phyloP scores from a whole-genome alignment of 768 basidiomycete genomes.

The Nidula microcarpa region DNA sequence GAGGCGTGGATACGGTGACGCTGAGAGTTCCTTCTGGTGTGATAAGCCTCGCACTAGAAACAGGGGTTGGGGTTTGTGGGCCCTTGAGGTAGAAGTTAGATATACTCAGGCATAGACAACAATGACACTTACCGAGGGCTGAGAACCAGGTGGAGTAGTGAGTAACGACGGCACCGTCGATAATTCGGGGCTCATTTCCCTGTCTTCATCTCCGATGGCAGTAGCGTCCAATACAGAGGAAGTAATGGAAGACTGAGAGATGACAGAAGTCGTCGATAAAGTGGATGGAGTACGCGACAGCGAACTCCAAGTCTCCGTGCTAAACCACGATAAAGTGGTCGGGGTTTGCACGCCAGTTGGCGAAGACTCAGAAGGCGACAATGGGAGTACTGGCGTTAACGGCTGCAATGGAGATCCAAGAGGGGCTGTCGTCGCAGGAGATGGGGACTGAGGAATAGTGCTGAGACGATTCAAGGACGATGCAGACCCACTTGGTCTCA shows the following conservation, averaged over 20 bases:
- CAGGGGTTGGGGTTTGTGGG: slow-evolving; percentile 13
- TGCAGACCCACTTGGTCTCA: slow-evolving; percentile 57
- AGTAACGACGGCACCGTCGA: slow-evolving; percentile 60
- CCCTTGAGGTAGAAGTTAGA: slow-evolving; percentile 6
- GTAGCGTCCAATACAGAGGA: slow-evolving; percentile 32
- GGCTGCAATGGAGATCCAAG: slow-evolving; percentile 28
- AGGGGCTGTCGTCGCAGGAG: slow-evolving; percentile 22
- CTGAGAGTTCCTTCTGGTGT: slow-evolving; percentile 3
- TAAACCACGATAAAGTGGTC: slow-evolving; percentile 25
- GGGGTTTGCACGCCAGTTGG: slow-evolving; percentile 26
- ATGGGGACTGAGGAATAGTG: slow-evolving; percentile 38
- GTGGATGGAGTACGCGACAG: slow-evolving; percentile 34
- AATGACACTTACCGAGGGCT: slow-evolving; percentile 30
- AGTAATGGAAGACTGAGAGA: slow-evolving; percentile 42
- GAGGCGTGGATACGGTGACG: slow-evolving; percentile 25
- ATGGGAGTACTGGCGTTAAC: slow-evolving; percentile 33
- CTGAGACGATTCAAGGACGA: slow-evolving; percentile 41
- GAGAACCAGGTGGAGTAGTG: slow-evolving; percentile 32
- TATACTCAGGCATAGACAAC: slow-evolving; percentile 1
- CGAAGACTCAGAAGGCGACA: slow-evolving; percentile 27
- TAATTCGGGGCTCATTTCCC: slow-evolving; percentile 20
- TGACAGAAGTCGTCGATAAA: slow-evolving; percentile 30
- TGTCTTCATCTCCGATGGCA: slow-evolving; percentile 26
- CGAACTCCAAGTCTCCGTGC: slow-evolving; percentile 26
- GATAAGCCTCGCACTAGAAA: slow-evolving; percentile 1